A percentile compares a stretch with the other conserved stretches of the same genome.
Evolutionary conservation across 2,329 filamentous ascomycete species (phyloP).

Genomic region (Colletotrichum chlorophyti): DNA sequence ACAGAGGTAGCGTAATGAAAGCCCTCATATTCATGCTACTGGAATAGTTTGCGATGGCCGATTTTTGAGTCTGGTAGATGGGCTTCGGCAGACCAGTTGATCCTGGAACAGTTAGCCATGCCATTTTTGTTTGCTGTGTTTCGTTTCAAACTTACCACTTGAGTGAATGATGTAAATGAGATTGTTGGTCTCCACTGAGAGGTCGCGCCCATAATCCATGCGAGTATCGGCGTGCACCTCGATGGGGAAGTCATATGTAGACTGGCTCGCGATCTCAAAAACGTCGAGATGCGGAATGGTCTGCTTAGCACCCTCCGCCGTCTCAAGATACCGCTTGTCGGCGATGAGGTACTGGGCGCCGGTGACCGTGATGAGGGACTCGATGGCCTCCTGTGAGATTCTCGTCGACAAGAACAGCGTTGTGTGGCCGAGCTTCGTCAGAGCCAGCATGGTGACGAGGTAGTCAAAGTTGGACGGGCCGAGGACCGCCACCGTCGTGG

Average conservation of each 20-base stretch:
- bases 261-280: conserved; percentile 35
- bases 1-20: conserved; percentile 64
- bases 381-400: conserved; percentile 40
- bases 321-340: conserved; percentile 33
- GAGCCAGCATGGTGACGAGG: conserved; percentile 58
- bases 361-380: conserved; percentile 36
- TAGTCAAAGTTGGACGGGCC: conserved; percentile 62
- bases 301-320: conserved; percentile 30
- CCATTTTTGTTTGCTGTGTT: too few species aligned
- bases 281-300: conserved; percentile 29
- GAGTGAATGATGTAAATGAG: conserved; percentile 43
- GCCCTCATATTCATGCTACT: conserved; percentile 47
- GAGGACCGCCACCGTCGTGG: conserved; percentile 53
- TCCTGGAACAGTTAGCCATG: conserved; percentile 39
- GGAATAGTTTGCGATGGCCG: conserved; percentile 55
- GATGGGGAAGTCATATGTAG: conserved; percentile 38
- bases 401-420: conserved; percentile 45
- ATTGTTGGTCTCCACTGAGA: conserved; percentile 33
- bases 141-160: conserved; percentile 31
- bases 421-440: conserved; percentile 62
- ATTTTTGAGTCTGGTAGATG: conserved; percentile 62
- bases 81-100: conserved; percentile 70
- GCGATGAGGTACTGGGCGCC: conserved; percentile 34
- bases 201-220: conserved; percentile 39
- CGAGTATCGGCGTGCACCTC: conserved; percentile 38